Conservation (phyloP, 192 early-diverging fungal species). For the Coemansia sp. region DNA sequence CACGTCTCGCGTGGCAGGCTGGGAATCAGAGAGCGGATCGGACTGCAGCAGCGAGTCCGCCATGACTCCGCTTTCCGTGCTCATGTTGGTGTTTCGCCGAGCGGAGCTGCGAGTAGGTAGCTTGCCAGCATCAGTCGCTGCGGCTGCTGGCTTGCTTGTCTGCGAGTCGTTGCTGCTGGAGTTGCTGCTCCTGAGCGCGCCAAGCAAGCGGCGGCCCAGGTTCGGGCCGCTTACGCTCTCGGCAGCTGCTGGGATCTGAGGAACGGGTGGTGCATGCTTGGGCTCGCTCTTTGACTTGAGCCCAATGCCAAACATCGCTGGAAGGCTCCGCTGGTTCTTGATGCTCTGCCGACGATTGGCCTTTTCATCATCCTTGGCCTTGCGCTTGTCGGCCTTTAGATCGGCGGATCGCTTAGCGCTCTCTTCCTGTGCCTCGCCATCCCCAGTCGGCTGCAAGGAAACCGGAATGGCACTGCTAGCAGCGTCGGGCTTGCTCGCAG, state of each 20-base stretch:
- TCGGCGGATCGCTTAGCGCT: not conserved
- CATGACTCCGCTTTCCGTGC: not conserved
- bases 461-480: not conserved
- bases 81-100: slow-evolving; percentile 9
- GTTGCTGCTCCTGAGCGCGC: slow-evolving; percentile 38
- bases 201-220: slow-evolving; percentile 46
- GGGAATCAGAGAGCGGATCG: not conserved
- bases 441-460: not conserved
- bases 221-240: slow-evolving; percentile 12
- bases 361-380: slow-evolving; percentile 33
- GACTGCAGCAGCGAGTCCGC: slow-evolving; percentile 4
- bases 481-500: not conserved
- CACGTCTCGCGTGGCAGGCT: not conserved
- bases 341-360: slow-evolving; percentile 50
- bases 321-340: slow-evolving; percentile 55
- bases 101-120: not conserved
- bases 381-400: slow-evolving; percentile 15
- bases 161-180: slow-evolving; percentile 13
- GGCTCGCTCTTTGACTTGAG: slow-evolving; percentile 29
- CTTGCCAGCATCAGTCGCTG: not conserved
- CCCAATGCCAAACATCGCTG: slow-evolving; percentile 54
- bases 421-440: not conserved
- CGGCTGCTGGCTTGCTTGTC: not conserved
- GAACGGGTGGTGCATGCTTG: slow-evolving; percentile 41
- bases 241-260: slow-evolving; percentile 22